Base-by-base conservation (phyloP, 2,329 filamentous ascomycete genomes). In the Beauveria brongniartii region DNA sequence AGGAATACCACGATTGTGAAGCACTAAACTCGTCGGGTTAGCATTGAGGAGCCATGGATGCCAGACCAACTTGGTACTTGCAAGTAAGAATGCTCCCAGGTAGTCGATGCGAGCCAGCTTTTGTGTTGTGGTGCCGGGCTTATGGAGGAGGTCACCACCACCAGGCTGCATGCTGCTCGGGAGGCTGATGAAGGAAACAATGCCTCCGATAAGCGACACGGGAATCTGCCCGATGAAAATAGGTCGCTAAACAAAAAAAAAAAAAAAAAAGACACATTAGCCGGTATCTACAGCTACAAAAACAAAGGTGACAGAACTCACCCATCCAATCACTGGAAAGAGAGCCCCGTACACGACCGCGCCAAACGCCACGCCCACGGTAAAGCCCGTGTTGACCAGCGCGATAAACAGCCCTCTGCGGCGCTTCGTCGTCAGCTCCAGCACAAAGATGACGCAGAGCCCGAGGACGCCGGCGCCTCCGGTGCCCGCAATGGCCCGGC, bases 171-270 rank as follows among this genome's bases (percentile, higher is more conserved):
- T 41, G 12, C 61, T 65, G 0, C 62, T 65, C 0, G 90, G 90
- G 20, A 94, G 84, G 56, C 84, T 84, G 26, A 89, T 73, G 61
- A 86, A 86, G 1, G 92, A 78, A 0, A 81, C 79, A 0, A 84
- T 67, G 0, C 87, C 89, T 2, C 85, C 82, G 1, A 85, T 43
- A 2, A 91, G 64, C 5, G 82, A 79, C 2, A 88, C 66, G 0
- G 90, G 89, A 1, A 84, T 80, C 70, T 95, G 91, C 3, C 85
- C 73, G 76, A 85, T 87, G 70, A 94, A 94, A 1, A 95, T 74
- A 5, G 84, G 79, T 66, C 90, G 81, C 89, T 89, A 5, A 34
- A 14, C 12, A 2, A 37, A 10, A 3, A 12, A n/a, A n/a, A n/a
- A n/a, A n/a, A n/a, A n/a, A n/a, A 41, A 7, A 28, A 14, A 41